Evolutionary conservation across 352 stramenopile genomes (phyloP).

Genomic region (Phytophthora sp.): DNA sequence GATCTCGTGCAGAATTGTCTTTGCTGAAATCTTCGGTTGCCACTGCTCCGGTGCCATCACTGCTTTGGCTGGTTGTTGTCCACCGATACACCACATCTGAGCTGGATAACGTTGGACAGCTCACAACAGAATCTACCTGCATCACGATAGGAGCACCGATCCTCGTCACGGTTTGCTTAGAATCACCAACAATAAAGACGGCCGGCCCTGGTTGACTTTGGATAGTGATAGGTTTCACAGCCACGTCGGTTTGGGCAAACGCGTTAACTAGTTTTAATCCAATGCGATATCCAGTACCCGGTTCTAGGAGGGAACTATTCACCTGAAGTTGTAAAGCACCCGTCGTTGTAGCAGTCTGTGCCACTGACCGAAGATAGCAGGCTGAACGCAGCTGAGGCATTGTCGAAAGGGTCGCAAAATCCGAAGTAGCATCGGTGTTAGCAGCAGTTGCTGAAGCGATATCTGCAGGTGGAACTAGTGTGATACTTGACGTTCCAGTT

Average conservation of each 20-base stretch:
- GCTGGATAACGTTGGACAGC: slow-evolving; percentile 45
- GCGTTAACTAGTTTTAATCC: slow-evolving; percentile 65
- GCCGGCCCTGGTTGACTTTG: slow-evolving; percentile 47
- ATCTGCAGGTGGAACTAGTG: slow-evolving; percentile 37
- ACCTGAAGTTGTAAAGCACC: slow-evolving; percentile 39
- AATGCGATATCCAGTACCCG: slow-evolving; percentile 47
- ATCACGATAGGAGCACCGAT: slow-evolving; percentile 44
- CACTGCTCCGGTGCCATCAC: slow-evolving; percentile 2
- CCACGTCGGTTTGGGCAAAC: slow-evolving; percentile 41
- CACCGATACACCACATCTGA: slow-evolving; percentile 53
- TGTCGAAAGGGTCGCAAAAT: slow-evolving; percentile 37
- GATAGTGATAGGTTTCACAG: slow-evolving; percentile 41
- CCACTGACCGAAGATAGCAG: slow-evolving; percentile 58
- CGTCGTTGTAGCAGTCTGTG: slow-evolving; percentile 25
- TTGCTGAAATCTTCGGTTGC: slow-evolving; percentile 42
- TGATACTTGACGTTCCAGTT: slow-evolving; percentile 31
- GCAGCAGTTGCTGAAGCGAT: slow-evolving; percentile 12
- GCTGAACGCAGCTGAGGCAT: slow-evolving; percentile 53
- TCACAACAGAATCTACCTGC: slow-evolving; percentile 52
- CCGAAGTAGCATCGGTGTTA: slow-evolving; percentile 10
- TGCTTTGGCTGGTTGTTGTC: slow-evolving; percentile 36
- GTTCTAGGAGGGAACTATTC: slow-evolving; percentile 50
- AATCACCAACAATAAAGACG: slow-evolving; percentile 59
- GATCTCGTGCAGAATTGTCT: slow-evolving; percentile 65
- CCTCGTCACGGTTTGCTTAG: slow-evolving; percentile 37